Conservation (phyloP, 2,329 filamentous ascomycete species). For the Fusarium citri region DNA sequence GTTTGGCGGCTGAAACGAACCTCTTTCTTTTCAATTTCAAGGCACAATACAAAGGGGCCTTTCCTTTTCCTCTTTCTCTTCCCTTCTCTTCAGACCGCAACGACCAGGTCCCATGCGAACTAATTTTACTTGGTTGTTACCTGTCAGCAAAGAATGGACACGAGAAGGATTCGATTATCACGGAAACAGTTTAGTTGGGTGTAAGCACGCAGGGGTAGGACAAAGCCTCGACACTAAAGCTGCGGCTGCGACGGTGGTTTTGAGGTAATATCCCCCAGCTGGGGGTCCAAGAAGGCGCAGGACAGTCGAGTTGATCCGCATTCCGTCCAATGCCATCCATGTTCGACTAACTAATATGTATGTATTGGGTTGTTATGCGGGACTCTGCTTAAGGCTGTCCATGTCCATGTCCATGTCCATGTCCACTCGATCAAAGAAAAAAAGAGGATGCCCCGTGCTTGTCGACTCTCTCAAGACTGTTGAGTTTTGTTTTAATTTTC, state of each 20-base stretch:
- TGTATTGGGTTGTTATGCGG: conserved; percentile 3
- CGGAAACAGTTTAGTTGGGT: neutral
- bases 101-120: neutral
- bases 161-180: neutral
- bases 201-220: conserved; percentile 2
- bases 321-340: conserved; percentile 29
- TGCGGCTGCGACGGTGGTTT: neutral
- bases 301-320: conserved; percentile 9
- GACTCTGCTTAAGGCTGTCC: neutral
- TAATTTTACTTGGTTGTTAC: neutral
- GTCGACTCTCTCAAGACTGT: conserved; percentile 3
- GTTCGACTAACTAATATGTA: neutral
- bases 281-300: neutral
- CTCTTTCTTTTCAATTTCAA: conserved; percentile 6
- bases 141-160: conserved; percentile 1
- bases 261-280: neutral
- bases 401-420: neutral
- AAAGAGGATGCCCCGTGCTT: conserved; percentile 22
- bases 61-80: neutral
- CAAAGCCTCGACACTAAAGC: conserved; percentile 1
- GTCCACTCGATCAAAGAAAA: conserved; percentile 15
- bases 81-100: neutral
- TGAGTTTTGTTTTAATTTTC: neutral
- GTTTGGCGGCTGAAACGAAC: neutral
- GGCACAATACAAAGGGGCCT: neutral